Conservation (phyloP, 2,329 filamentous ascomycete species). For the Phialemoniopsis sp. region DNA sequence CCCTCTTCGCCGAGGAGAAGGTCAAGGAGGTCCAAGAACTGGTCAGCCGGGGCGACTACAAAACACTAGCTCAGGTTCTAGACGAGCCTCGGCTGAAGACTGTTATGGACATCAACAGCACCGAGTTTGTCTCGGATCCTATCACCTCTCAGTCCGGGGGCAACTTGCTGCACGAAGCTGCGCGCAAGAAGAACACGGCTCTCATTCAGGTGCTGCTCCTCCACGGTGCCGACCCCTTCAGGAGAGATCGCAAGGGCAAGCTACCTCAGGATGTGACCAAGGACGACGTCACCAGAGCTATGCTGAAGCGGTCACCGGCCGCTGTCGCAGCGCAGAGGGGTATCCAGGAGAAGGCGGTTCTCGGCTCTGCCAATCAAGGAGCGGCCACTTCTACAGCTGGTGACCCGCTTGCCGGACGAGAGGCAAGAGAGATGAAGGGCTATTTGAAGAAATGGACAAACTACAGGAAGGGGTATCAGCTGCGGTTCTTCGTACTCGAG, state of each 20-base stretch:
- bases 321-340: constrained; percentile 90
- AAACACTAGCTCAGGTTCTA: constrained; percentile 71
- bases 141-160: constrained; percentile 78
- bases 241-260: constrained; percentile 90
- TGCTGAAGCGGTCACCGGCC: constrained; percentile 91
- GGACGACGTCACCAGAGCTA: constrained; percentile 81
- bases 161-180: constrained; percentile 88
- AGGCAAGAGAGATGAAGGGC: constrained; percentile 94
- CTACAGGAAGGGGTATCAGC: constrained; percentile 93
- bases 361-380: constrained; percentile 67
- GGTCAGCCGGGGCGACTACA: constrained; percentile 70
- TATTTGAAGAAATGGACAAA: constrained; percentile 99
- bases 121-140: constrained; percentile 80
- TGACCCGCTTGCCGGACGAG: constrained; percentile 69
- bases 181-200: constrained; percentile 78
- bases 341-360: constrained; percentile 94
- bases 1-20: constrained; percentile 83
- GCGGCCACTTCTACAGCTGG: constrained; percentile 38
- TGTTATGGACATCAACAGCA: constrained; percentile 86
- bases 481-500: constrained; percentile 96
- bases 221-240: constrained; percentile 94
- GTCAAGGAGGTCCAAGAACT: constrained; percentile 80
- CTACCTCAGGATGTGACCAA: constrained; percentile 95
- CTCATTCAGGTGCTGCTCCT: constrained; percentile 87
- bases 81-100: constrained; percentile 83